Evolutionary conservation across 2,329 filamentous ascomycete species (phyloP).

Genomic region (Epichloe sp.): DNA sequence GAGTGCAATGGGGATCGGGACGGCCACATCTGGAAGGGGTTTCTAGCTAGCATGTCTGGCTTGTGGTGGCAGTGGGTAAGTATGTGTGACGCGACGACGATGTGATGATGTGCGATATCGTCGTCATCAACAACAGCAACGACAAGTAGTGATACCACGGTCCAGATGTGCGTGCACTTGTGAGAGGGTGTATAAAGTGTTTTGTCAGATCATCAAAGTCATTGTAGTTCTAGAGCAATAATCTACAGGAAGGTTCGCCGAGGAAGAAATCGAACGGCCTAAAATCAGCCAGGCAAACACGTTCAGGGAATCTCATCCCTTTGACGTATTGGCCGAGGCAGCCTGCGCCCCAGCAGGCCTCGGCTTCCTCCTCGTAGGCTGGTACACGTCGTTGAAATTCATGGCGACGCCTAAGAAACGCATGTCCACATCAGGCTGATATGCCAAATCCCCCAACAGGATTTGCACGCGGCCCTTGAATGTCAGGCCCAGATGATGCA

Average conservation of each 20-base stretch:
- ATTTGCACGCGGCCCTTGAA: constrained; percentile 70
- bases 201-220: background rate
- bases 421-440: constrained; percentile 91
- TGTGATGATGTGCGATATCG: too few species aligned
- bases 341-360: constrained; percentile 17
- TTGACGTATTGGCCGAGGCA: constrained; percentile 14
- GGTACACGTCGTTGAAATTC: constrained; percentile 98
- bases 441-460: constrained; percentile 76
- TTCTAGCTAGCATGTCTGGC: too few species aligned
- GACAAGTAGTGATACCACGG: too few species aligned
- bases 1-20: background rate
- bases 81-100: too few species aligned
- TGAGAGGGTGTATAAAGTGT: background rate
- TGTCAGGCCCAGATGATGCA: constrained; percentile 58
- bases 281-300: background rate
- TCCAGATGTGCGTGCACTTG: too few species aligned
- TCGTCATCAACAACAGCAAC: too few species aligned
- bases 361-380: constrained; percentile 55
- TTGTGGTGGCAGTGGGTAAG: too few species aligned
- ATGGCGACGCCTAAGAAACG: constrained; percentile 91
- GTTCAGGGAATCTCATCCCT: constrained; percentile 10
- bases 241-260: too few species aligned
- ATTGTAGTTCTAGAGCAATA: background rate
- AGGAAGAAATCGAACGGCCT: background rate
- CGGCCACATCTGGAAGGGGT: too few species aligned